A percentile compares a stretch with the other conserved stretches of the same genome.
Evolutionary conservation across 140 eudicot species (phyloP).

Genomic region (Bidens hawaiensis): DNA sequence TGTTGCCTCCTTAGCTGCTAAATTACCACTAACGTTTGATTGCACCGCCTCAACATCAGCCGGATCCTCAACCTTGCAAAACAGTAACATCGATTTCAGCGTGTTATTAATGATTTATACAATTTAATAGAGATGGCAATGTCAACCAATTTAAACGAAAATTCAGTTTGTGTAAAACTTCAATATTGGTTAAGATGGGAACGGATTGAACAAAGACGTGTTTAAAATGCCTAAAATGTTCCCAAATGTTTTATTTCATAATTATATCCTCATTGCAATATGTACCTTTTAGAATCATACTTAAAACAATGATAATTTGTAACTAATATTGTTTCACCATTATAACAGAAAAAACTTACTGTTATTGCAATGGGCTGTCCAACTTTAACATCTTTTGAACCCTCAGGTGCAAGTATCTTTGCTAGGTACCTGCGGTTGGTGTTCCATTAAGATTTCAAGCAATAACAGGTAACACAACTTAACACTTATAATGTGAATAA

Average conservation of each 20-base stretch:
- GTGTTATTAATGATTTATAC: not conserved
- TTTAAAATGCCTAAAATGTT: not conserved
- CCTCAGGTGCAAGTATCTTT: slow-evolving; percentile 93
- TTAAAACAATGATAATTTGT: not conserved
- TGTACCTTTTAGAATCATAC: not conserved
- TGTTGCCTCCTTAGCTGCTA: slow-evolving; percentile 50
- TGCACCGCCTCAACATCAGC: slow-evolving; percentile 75
- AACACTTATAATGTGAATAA: slow-evolving; percentile 2
- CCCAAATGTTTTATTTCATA: not conserved
- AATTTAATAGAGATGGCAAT: not conserved
- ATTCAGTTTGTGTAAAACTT: not conserved
- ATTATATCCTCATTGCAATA: not conserved
- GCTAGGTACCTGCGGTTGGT: slow-evolving; percentile 60
- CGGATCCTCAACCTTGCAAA: slow-evolving; percentile 79
- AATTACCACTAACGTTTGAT: slow-evolving; percentile 38
- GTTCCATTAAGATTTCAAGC: slow-evolving; percentile 15
- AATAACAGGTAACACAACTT: slow-evolving; percentile 10
- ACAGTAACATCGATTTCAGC: slow-evolving; percentile 17
- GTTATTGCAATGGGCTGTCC: slow-evolving; percentile 94
- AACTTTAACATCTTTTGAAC: slow-evolving; percentile 80
- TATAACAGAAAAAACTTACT: slow-evolving; percentile 36
- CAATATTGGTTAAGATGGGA: not conserved
- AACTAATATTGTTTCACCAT: slow-evolving; percentile 3
- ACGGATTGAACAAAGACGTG: not conserved
- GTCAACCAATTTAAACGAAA: not conserved